Base-by-base conservation (phyloP, 257 asterid species). In the Orobanche coerulescens region DNA sequence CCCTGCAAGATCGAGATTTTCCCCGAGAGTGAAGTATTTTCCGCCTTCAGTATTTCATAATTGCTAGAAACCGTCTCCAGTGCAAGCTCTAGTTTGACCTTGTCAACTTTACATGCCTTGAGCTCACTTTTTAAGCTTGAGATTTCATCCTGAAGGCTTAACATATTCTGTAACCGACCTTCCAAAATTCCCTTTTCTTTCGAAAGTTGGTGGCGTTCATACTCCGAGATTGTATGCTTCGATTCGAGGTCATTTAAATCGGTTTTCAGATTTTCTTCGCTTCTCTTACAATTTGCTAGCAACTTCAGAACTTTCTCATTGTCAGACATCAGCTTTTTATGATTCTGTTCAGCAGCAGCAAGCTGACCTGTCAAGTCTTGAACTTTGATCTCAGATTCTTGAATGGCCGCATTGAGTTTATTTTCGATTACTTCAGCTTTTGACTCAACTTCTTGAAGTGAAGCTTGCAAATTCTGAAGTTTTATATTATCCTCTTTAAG, bases 171-270 rank as follows among this genome's bases (percentile, higher is more conserved):
- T 67, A 85, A 28, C 65, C 82, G 94, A 71, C 61, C 59, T 67
- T 84, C 84, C 78, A 73, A 56, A 26, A 47, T 56, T 9, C 75
- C 53, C 44, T 63, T 64, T 46, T 83, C 95, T 69, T 78, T 87
- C 2, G 72, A 68, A 34, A 90, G 78, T 71, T 84, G 82, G 68
- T 75, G 81, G 64, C 90, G 73, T 62, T 89, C 89, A 36, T 81
- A 84, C 31, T 84, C 79, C 6, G 87, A 77, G 64, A 89, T 73
- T 16, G 95, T 86, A 26, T 77, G 86, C 79, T 87, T 88, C 75
- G 82, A 55, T 60, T 88, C 96, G 62, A 85, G 84, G 34, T 84
- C 91, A 64, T 76, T 85, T 53, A 81, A 23, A 2, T 70, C 73
- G 4, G 83, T 74, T 82, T 75, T 88, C 53, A 87, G 78, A 62